phyloP scores from a whole-genome alignment of 495 filamentous ascomycete species.

The Tuber borchii region DNA sequence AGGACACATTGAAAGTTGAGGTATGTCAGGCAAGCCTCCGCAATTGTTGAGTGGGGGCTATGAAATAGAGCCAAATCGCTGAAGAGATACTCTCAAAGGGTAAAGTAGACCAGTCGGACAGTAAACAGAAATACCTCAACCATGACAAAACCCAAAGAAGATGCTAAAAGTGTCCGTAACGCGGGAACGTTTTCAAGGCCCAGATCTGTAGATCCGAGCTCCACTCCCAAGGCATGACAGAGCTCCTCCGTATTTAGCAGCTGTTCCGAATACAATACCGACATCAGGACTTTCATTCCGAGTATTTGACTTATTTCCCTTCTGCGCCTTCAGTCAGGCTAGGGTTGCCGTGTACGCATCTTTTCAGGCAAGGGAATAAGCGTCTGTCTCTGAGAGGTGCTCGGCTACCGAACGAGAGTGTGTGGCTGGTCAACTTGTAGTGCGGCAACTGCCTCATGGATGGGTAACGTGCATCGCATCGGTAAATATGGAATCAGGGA shows the following conservation, averaged over 20 bases:
- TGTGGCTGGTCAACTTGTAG: not conserved
- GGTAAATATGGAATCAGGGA: not conserved
- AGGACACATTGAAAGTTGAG: not conserved
- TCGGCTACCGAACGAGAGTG: not conserved
- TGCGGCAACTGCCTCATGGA: not conserved
- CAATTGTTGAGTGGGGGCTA: not conserved
- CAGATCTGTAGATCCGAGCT: no score
- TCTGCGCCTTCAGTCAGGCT: not conserved
- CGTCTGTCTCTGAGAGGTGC: not conserved
- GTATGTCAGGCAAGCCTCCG: not conserved
- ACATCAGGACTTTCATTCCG: not conserved
- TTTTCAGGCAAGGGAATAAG: not conserved
- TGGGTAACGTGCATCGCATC: not conserved
- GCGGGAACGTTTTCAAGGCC: no score
- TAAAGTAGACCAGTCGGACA: no score
- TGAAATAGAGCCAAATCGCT: not conserved
- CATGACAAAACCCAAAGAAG: no score
- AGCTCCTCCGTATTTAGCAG: not conserved
- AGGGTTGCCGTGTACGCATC: not conserved
- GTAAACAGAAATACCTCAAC: no score
- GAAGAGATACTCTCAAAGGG: no score
- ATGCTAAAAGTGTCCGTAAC: not conserved
- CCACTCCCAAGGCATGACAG: not conserved
- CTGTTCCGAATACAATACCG: not conserved
- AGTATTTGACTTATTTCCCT: not conserved